Conservation (phyloP, 768 basidiomycete species). For the Tephrocybe sp. region DNA sequence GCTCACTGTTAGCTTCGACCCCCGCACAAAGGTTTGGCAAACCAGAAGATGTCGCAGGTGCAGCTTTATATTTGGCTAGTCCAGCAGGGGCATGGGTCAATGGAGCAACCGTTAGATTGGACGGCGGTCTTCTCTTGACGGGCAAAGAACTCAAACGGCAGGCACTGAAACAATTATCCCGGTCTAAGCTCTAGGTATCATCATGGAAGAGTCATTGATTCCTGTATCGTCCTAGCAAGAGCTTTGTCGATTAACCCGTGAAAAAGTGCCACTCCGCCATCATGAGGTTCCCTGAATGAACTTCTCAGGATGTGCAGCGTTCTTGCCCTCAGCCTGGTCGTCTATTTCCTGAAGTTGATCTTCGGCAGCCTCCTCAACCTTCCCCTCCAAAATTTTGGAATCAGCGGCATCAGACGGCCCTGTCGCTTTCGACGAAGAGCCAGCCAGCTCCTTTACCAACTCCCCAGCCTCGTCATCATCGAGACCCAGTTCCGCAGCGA, state of each 20-base stretch:
- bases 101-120: conserved; percentile 61
- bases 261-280: not conserved
- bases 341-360: not conserved
- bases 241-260: no score
- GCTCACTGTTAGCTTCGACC: conserved; percentile 39
- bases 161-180: conserved; percentile 25
- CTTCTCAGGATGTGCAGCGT: not conserved
- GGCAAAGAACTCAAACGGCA: conserved; percentile 6
- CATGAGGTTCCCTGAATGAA: not conserved
- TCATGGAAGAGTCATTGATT: no score
- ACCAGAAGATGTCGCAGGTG: conserved; percentile 64
- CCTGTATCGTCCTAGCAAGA: no score
- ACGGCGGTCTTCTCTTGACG: conserved; percentile 54
- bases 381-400: conserved; percentile 2
- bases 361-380: not conserved
- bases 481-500: conserved; percentile 76
- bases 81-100: conserved; percentile 63
- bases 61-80: conserved; percentile 61
- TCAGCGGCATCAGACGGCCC: not conserved
- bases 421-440: conserved; percentile 14
- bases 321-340: not conserved
- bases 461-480: conserved; percentile 77
- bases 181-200: conserved; percentile 27
- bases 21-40: conserved; percentile 58
- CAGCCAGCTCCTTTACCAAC: conserved; percentile 62